These are phyloP conservation scores for Globisporangium apiculatum DNA, from an alignment of 352 stramenopile species.

Conservation along the genomic window DNA sequence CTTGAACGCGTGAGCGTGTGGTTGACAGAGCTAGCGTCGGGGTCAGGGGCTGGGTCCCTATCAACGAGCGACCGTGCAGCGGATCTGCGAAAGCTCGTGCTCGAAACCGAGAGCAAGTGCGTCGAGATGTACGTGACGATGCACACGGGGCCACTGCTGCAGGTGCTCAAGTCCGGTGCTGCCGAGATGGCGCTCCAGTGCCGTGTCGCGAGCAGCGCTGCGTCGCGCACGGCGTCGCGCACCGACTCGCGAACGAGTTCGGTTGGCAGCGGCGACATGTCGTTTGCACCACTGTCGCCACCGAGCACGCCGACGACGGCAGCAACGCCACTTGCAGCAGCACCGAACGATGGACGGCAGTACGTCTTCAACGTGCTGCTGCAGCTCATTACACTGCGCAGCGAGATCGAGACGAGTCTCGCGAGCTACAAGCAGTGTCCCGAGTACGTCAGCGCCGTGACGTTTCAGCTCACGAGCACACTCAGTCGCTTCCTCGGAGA, in stretches of 20 bases:
- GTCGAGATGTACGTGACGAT: constrained; percentile 54
- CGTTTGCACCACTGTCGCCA: constrained; percentile 13
- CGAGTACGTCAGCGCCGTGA: constrained; percentile 47
- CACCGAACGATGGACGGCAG: constrained; percentile 51
- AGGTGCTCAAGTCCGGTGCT: constrained; percentile 37
- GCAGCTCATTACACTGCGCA: constrained; percentile 65
- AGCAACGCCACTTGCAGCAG: constrained; percentile 6
- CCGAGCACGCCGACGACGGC: constrained; percentile 15
- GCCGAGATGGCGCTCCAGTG: constrained; percentile 39
- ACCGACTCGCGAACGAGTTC: constrained; percentile 23
- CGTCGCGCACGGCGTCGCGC: constrained; percentile 23
- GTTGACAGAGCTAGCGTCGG: constrained; percentile 24
- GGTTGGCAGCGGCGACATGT: constrained; percentile 17
- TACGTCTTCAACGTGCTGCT: constrained; percentile 81
- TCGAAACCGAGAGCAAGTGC: constrained; percentile 46
- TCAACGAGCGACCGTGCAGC: constrained; percentile 8
- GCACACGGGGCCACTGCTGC: constrained; percentile 37
- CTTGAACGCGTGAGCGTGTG: constrained; percentile 37
- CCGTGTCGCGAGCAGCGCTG: constrained; percentile 2
- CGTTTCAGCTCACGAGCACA: constrained; percentile 40
- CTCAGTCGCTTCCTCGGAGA: constrained; percentile 40
- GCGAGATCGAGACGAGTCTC: constrained; percentile 66
- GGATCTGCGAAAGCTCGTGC: constrained; percentile 31
- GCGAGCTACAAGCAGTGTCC: constrained; percentile 42
- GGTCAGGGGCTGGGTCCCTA: too few species aligned